phyloP scores from a whole-genome alignment of 768 basidiomycete genomes.

The Amanita pseudoporphyria region DNA sequence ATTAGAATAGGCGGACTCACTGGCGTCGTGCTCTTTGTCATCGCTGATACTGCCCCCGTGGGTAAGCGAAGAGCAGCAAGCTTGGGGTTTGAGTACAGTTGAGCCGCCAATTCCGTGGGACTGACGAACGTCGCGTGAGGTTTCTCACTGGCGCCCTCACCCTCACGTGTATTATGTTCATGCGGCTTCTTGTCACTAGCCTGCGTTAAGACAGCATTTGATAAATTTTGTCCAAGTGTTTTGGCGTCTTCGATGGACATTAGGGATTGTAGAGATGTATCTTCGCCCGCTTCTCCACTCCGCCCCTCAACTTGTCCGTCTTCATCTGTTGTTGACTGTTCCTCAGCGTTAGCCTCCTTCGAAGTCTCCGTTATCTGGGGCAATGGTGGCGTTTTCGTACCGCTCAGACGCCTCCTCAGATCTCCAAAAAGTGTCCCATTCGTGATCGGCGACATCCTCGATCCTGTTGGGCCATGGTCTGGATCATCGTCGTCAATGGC shows the following conservation, averaged over 20 bases:
- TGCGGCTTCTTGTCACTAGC: conserved; percentile 10
- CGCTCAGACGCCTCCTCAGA: not conserved
- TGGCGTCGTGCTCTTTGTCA: conserved; percentile 17
- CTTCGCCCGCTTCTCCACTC: not conserved
- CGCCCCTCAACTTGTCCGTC: not conserved
- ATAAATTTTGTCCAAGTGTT: conserved; percentile 30
- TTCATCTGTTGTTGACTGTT: not conserved
- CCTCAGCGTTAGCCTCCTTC: not conserved
- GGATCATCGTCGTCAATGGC: conserved; percentile 4
- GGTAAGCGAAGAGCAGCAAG: conserved; percentile 27
- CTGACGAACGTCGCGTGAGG: conserved; percentile 23
- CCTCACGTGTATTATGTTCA: conserved; percentile 2
- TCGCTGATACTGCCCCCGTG: conserved; percentile 6
- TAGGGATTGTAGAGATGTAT: conserved; percentile 2
- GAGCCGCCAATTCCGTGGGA: conserved; percentile 30
- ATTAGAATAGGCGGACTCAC: conserved; percentile 58
- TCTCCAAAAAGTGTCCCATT: not conserved
- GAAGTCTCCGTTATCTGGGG: conserved; percentile 4
- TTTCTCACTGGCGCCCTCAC: conserved; percentile 8
- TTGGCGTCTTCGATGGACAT: conserved; percentile 22
- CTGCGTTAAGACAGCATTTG: conserved; percentile 30
- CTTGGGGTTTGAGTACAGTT: conserved; percentile 32
- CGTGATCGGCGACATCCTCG: not conserved
- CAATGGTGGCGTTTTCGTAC: conserved; percentile 6
- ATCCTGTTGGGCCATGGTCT: not conserved